A percentile compares a stretch with the other conserved stretches of the same genome.
Conservation (phyloP, 2,329 filamentous ascomycete species). For the Phyllosticta capitalensis region DNA sequence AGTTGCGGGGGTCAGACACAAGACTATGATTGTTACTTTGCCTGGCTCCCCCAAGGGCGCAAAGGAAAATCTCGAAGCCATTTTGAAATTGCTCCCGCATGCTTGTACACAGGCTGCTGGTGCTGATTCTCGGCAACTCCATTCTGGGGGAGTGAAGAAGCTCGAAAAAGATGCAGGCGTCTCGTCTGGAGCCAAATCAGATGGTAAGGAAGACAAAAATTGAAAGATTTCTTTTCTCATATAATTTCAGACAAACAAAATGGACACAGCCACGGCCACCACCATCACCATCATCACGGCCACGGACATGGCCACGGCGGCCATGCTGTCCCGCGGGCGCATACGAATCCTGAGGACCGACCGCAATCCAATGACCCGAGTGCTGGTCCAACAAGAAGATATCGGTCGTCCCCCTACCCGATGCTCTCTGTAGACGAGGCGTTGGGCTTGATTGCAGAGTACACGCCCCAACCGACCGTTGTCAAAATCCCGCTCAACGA, state of each 20-base stretch:
- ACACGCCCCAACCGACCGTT: slow-evolving; percentile 57
- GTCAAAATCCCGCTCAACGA: slow-evolving; percentile 53
- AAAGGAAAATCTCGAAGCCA: slow-evolving; percentile 79
- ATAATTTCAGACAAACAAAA: neutral
- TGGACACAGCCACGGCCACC: slow-evolving; percentile 14
- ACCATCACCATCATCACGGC: slow-evolving; percentile 35
- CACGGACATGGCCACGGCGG: slow-evolving; percentile 50
- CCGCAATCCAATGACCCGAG: slow-evolving; percentile 50
- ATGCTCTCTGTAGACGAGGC: slow-evolving; percentile 85
- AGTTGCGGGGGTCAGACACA: slow-evolving; percentile 76
- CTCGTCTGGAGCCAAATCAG: slow-evolving; percentile 15
- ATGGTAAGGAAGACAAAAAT: slow-evolving; percentile 14
- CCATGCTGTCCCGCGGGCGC: slow-evolving; percentile 49
- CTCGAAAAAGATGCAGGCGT: slow-evolving; percentile 77
- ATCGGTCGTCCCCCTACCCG: slow-evolving; percentile 81
- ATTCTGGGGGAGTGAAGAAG: slow-evolving; percentile 71
- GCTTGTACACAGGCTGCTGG: slow-evolving; percentile 87
- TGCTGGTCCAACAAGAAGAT: slow-evolving; percentile 55
- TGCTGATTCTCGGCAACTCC: slow-evolving; percentile 67
- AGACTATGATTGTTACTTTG: slow-evolving; percentile 74
- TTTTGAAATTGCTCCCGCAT: slow-evolving; percentile 86
- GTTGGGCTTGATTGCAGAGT: slow-evolving; percentile 57
- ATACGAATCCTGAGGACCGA: slow-evolving; percentile 56
- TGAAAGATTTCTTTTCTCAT: neutral
- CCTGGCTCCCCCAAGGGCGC: slow-evolving; percentile 94